Base-by-base conservation (phyloP, 805 yeast species). In the Saccharomyces kudriavzevii region DNA sequence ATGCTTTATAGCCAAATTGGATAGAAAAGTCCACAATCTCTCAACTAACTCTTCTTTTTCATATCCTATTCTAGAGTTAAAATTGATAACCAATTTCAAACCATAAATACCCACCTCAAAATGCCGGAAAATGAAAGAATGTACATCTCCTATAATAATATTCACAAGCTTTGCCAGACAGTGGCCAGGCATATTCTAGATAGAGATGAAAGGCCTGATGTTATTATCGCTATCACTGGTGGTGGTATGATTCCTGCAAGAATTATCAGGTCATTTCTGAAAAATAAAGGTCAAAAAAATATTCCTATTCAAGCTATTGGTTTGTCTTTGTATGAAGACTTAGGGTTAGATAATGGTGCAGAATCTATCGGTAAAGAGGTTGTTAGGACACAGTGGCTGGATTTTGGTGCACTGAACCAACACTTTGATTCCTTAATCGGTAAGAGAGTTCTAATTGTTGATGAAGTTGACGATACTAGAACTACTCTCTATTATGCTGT, bases 391-490 rank as follows among this genome's bases (percentile, higher is more conserved):
- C 96, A 89, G 73, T 89, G 96, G 96, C 78, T 89, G 48, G 96
- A 89, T 66, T 87, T 88, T 70, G 84, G 87, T 59, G 81, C 87
- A 49, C 74, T 87, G 51, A 78, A 76, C 49, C 76, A 81, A 69
- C 88, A 84, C 70, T 82, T 84, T 59, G 87, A 84, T 60, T 83
- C 88, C 48, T 76, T 89, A 57, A 84, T 89, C 54, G 96, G 95
- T 61, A 89, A 88, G 71, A 84, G 83, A 66, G 77, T 89, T 40
- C 72, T 89, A 59, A 87, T 89, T 62, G 94, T 89, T 35, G 96
- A 89, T 69, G 96, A 89, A 73, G 96, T 89, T 48, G 96, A 89
- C 69, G 96, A 89, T 68, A 87, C 96, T 25, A 85, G 96, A 77
- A 89, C 96, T 51, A 89, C 96, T 2, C 74, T 89, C 54, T 92